Evolutionary conservation across 2,329 filamentous ascomycete genomes (phyloP).

Genomic region (Aspergillus versicolor): DNA sequence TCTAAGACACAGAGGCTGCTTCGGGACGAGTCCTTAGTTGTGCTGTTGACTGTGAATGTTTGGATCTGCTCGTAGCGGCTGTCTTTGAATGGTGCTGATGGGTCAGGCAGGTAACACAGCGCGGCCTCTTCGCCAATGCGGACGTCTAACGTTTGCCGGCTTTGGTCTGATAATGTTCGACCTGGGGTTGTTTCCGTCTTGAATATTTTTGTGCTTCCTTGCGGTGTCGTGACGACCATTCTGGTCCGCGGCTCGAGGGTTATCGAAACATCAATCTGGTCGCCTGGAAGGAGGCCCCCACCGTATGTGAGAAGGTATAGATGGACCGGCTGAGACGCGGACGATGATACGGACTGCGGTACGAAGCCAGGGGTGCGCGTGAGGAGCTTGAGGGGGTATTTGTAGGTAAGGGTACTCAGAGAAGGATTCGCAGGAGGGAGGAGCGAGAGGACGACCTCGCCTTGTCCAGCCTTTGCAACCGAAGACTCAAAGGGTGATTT

Average conservation of each 20-base stretch:
- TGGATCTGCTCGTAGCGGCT: slow-evolving; percentile 85
- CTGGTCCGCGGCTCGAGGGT: slow-evolving; percentile 63
- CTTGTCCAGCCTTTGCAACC: slow-evolving; percentile 72
- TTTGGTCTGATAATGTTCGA: slow-evolving; percentile 35
- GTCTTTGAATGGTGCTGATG: slow-evolving; percentile 83
- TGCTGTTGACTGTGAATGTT: slow-evolving; percentile 63
- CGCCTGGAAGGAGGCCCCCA: slow-evolving; percentile 85
- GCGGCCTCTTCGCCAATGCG: slow-evolving; percentile 50
- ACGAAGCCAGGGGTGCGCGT: slow-evolving; percentile 68
- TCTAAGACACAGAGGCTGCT: slow-evolving; percentile 77
- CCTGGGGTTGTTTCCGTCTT: slow-evolving; percentile 62
- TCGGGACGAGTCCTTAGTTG: slow-evolving; percentile 34
- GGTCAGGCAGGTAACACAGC: slow-evolving; percentile 75
- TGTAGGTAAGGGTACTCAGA: slow-evolving; percentile 75
- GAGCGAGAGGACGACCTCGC: slow-evolving; percentile 70
- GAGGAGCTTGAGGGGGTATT: slow-evolving; percentile 93
- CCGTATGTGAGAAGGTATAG: slow-evolving; percentile 94
- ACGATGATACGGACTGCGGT: slow-evolving; percentile 46
- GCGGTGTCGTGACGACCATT: slow-evolving; percentile 60
- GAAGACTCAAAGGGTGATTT: slow-evolving; percentile 75
- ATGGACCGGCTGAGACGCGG: slow-evolving; percentile 59
- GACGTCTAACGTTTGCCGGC: slow-evolving; percentile 51
- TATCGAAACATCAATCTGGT: slow-evolving; percentile 73
- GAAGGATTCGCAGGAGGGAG: slow-evolving; percentile 71
- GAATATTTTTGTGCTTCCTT: slow-evolving; percentile 94